Evolutionary conservation across 2,329 filamentous ascomycete genomes (phyloP).

Genomic region (Fusarium agapanthi): DNA sequence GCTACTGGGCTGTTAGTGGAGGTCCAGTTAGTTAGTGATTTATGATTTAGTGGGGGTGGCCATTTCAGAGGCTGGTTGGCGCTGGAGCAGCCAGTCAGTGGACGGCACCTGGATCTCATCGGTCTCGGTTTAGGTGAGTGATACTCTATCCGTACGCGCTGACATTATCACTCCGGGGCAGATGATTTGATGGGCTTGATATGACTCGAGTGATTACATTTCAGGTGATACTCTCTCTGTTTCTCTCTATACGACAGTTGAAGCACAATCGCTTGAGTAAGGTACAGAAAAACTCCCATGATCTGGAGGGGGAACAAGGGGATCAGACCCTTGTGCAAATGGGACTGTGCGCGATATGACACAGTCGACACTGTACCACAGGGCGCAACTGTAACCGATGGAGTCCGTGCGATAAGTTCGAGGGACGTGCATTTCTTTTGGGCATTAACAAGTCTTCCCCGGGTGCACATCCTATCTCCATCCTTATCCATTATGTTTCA

Average conservation of each 20-base stretch:
- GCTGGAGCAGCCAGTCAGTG: constrained; percentile 16
- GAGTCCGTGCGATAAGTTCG: constrained; percentile 28
- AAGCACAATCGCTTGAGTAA: neutral
- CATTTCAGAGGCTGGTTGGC: constrained; percentile 23
- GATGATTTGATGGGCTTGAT: neutral
- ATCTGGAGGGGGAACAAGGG: constrained; percentile 23
- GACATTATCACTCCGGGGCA: neutral
- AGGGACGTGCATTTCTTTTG: constrained; percentile 32
- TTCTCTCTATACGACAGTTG: neutral
- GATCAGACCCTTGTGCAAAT: constrained; percentile 14
- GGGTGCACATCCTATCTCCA: constrained; percentile 3
- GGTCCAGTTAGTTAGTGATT: neutral
- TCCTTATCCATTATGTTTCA: constrained; percentile 39
- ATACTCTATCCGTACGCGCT: constrained; percentile 27
- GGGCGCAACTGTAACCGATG: constrained; percentile 5
- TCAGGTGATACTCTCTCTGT: neutral
- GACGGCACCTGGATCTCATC: neutral
- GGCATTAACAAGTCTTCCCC: constrained; percentile 22
- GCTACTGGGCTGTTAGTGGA: neutral
- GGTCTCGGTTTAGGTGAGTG: constrained; percentile 22
- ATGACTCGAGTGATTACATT: neutral
- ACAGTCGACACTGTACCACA: constrained; percentile 24
- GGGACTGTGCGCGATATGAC: constrained; percentile 7
- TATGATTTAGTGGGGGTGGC: constrained; percentile 7
- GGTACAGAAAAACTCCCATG: neutral